phyloP scores from a whole-genome alignment of 495 filamentous ascomycete species.

The Aspergillus affinis region DNA sequence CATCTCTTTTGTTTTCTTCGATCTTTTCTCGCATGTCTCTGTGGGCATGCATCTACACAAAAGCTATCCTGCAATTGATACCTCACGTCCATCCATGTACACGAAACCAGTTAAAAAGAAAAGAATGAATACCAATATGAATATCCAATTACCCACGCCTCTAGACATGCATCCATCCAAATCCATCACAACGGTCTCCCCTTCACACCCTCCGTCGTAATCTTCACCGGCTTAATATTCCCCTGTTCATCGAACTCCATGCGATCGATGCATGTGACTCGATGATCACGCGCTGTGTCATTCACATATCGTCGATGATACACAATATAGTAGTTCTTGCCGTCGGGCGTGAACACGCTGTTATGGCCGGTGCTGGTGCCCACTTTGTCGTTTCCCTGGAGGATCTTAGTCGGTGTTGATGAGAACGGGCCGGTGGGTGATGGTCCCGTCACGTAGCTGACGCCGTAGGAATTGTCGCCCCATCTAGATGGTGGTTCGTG shows the following conservation, averaged over 20 bases:
- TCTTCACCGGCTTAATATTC: slow-evolving; percentile 39
- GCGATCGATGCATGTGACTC: slow-evolving; percentile 46
- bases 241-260: slow-evolving; percentile 47
- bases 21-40: background rate
- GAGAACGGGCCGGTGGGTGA: slow-evolving; percentile 45
- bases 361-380: slow-evolving; percentile 45
- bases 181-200: slow-evolving; percentile 10
- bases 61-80: background rate
- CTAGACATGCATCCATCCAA: background rate
- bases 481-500: slow-evolving; percentile 22
- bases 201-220: slow-evolving; percentile 36
- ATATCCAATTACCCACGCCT: no score
- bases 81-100: background rate
- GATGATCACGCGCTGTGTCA: slow-evolving; percentile 43
- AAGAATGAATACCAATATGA: background rate
- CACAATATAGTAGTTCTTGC: slow-evolving; percentile 49
- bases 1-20: background rate
- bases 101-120: no score
- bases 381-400: slow-evolving; percentile 37
- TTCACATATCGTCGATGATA: slow-evolving; percentile 46
- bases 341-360: slow-evolving; percentile 41
- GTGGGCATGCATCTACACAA: slow-evolving; percentile 3
- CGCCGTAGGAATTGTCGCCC: slow-evolving; percentile 46
- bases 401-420: slow-evolving; percentile 33
- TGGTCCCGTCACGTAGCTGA: slow-evolving; percentile 44